phyloP scores from a whole-genome alignment of 176 grass and related monocot species.

The Aegilops speltoides region DNA sequence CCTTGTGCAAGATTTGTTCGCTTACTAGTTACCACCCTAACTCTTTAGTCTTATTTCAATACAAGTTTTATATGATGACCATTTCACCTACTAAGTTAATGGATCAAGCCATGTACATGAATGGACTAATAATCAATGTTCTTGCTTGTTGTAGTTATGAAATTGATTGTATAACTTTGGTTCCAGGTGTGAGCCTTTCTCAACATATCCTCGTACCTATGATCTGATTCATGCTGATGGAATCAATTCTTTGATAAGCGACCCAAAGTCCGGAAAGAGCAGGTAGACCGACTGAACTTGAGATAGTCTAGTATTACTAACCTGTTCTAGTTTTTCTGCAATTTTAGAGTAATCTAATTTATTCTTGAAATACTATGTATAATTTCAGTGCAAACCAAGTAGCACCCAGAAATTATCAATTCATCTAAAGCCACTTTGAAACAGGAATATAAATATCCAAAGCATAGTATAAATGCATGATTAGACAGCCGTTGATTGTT shows the following conservation, averaged over 20 bases:
- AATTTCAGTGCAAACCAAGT: neutral
- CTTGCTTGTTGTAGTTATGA: neutral
- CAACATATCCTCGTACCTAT: conserved; percentile 92
- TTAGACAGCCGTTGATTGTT: neutral
- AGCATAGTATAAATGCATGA: neutral
- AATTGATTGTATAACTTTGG: conserved; percentile 25
- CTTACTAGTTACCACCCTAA: neutral
- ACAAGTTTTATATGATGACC: neutral
- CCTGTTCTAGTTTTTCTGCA: neutral
- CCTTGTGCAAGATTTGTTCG: neutral
- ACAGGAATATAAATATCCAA: neutral
- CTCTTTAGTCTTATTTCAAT: neutral
- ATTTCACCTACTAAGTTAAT: neutral
- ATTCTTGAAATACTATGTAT: neutral
- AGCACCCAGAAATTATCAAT: neutral
- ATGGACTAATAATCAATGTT: neutral
- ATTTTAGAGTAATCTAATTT: neutral
- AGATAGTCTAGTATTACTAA: neutral
- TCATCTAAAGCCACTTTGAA: neutral
- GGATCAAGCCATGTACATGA: neutral
- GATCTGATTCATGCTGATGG: conserved; percentile 87
- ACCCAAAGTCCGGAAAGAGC: conserved; percentile 48
- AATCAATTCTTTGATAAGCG: conserved; percentile 69
- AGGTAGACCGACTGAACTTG: conserved; percentile 48
- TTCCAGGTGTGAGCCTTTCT: conserved; percentile 92